Evolutionary conservation across 1,139 yeast species (phyloP).

Genomic region (Yamadazyma songkhlaensis): DNA sequence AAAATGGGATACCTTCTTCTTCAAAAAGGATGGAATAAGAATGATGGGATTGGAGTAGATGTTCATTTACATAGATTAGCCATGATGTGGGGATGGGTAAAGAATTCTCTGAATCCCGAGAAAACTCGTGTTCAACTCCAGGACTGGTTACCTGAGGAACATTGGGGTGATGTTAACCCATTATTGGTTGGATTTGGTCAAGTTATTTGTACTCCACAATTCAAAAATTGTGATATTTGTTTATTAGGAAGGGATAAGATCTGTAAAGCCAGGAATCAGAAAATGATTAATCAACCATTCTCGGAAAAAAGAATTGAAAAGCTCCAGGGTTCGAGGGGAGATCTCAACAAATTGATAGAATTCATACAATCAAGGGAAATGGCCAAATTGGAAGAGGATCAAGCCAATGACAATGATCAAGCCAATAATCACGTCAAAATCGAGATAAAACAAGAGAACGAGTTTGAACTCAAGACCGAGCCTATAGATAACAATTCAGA

Average conservation of each 20-base stretch:
- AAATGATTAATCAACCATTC: conserved; percentile 30
- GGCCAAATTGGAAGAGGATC: no score
- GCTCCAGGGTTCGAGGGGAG: conserved; percentile 36
- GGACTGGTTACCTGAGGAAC: conserved; percentile 66
- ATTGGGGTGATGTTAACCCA: conserved; percentile 87
- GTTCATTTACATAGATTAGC: conserved; percentile 86
- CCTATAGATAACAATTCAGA: no score
- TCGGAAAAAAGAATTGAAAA: conserved; percentile 30
- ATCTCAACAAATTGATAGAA: conserved; percentile 19
- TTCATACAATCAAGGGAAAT: neutral
- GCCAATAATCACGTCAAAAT: no score
- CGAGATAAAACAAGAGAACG: no score
- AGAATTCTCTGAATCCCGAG: conserved; percentile 62
- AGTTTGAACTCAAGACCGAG: no score
- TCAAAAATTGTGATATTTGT: conserved; percentile 75
- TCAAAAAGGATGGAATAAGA: conserved; percentile 78
- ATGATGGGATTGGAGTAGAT: conserved; percentile 87
- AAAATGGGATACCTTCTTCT: conserved; percentile 86
- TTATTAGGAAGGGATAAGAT: conserved; percentile 47
- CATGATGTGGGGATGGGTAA: conserved; percentile 80
- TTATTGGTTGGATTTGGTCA: conserved; percentile 92
- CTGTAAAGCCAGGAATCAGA: conserved; percentile 52
- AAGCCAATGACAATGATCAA: no score
- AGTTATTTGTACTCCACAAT: conserved; percentile 73
- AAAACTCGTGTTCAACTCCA: conserved; percentile 67